Evolutionary conservation across 176 grass and related monocot species (phyloP).

Genomic region (Aegilops tauschii): DNA sequence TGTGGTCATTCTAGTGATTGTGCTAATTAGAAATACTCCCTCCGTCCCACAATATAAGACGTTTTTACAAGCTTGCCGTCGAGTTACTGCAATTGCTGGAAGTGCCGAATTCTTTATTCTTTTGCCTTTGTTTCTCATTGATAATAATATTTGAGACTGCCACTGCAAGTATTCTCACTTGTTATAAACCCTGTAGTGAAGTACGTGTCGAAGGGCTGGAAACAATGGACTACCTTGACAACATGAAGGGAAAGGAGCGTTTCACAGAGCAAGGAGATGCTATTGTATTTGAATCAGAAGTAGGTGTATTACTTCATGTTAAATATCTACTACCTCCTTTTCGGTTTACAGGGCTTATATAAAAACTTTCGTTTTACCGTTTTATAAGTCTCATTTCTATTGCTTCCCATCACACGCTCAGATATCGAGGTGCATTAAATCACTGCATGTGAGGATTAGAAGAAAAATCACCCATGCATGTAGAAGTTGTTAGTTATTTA

Average conservation of each 20-base stretch:
- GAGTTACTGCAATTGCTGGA: neutral
- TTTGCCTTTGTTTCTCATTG: neutral
- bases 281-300: conserved; percentile 81
- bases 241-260: conserved; percentile 56
- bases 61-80: neutral
- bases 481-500: too few relatives aligned
- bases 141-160: neutral
- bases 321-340: neutral
- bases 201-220: conserved; percentile 87
- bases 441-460: too few relatives aligned
- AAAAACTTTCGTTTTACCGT: too few relatives aligned
- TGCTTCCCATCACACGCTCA: too few relatives aligned
- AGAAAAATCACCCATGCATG: too few relatives aligned
- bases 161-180: neutral
- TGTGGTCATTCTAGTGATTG: neutral
- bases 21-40: neutral
- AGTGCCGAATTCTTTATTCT: neutral
- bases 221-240: conserved; percentile 86
- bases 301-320: conserved; percentile 27
- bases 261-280: conserved; percentile 85
- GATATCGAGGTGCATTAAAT: too few relatives aligned
- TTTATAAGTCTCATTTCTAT: too few relatives aligned
- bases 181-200: conserved; percentile 46
- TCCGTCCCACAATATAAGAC: neutral
- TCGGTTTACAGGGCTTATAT: too few relatives aligned